phyloP scores from a whole-genome alignment of 148 eudicot species.

The Fagopyrum esculentum region DNA sequence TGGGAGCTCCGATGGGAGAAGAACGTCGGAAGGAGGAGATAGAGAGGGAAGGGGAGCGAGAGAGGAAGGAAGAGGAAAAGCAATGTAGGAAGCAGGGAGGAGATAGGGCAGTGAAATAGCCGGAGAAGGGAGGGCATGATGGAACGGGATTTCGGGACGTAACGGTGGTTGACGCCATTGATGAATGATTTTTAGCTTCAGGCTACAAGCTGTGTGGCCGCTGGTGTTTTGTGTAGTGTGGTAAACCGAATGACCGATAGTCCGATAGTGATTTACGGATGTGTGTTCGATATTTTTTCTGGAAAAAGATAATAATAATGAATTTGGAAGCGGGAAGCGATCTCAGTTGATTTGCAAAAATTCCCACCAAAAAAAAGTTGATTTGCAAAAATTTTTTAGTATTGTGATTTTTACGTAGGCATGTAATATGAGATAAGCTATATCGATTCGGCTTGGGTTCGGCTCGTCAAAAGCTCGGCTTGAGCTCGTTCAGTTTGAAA shows the following conservation, averaged over 20 bases:
- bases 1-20: slow-evolving; percentile 11
- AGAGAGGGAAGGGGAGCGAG: slow-evolving; percentile 19
- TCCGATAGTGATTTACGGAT: too few relatives aligned
- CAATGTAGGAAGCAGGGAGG: slow-evolving; percentile 10
- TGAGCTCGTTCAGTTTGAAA: too few relatives aligned
- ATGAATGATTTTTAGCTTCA: neutral
- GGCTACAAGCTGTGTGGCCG: slow-evolving; percentile 1
- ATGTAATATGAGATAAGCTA: too few relatives aligned
- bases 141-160: slow-evolving; percentile 4
- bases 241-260: neutral
- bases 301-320: too few relatives aligned
- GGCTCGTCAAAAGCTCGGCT: too few relatives aligned
- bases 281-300: too few relatives aligned
- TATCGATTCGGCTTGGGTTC: too few relatives aligned
- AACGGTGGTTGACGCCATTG: slow-evolving; percentile 21
- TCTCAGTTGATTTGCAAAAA: too few relatives aligned
- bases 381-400: too few relatives aligned
- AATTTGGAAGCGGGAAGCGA: too few relatives aligned
- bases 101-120: slow-evolving; percentile 23
- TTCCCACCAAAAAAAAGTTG: too few relatives aligned
- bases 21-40: slow-evolving; percentile 17
- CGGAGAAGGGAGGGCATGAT: slow-evolving; percentile 18
- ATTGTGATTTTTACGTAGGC: too few relatives aligned
- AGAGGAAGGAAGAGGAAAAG: slow-evolving; percentile 23
- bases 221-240: neutral